Base-by-base conservation (phyloP, 1,284 basidiomycete species). In the Neotropicomus parvogracilis region DNA sequence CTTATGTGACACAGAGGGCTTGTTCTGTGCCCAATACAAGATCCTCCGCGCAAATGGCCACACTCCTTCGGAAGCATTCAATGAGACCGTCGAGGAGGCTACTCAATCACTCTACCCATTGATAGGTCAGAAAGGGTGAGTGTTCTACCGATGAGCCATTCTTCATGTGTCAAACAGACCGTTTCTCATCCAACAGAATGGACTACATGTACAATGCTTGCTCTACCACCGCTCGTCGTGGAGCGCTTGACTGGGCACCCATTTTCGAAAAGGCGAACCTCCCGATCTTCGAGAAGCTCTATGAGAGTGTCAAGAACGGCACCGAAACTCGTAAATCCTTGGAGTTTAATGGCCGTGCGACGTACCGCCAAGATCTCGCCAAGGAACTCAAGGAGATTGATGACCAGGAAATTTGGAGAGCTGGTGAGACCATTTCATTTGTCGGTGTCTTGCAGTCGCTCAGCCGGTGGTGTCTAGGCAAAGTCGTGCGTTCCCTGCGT, bases 121-220 rank as follows among this genome's bases (percentile, higher is more conserved):
- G 66, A 93, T 99, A 62, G 95, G 95, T 62, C 83, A 88, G 67
- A 88, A 97, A 70, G 92, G 91, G 86, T 88, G 66, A 50, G 81
- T 67, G 6, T 39, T 29, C 2, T 14, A 0, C 5, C 2, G 29
- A 3, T 10, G 21, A 21, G n/a, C 16, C 16, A 27, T 13, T n/a
- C 16, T 24, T 12, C 21, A 12, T 13, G 3, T 36, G 19, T 9
- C 14, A 33, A 43, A 20, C 20, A 4, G 2, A 2, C 45, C 33
- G 6, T 31, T 41, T 50, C n/a, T 32, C 35, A 36, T 45, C 53
- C 41, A 53, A 50, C 55, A 90, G 89, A 57, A 97, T 97, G 97
- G 95, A 99, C 77, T 97, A 98, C 85, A 98, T 98, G 95, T 98
- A 87, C 81, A 88, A 88, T 66, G 94, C 95, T 40, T 99, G 97